A percentile compares a stretch with the other conserved stretches of the same genome.
Conservation (phyloP, 2,329 filamentous ascomycete species). For the Incumbomyces lentus region DNA sequence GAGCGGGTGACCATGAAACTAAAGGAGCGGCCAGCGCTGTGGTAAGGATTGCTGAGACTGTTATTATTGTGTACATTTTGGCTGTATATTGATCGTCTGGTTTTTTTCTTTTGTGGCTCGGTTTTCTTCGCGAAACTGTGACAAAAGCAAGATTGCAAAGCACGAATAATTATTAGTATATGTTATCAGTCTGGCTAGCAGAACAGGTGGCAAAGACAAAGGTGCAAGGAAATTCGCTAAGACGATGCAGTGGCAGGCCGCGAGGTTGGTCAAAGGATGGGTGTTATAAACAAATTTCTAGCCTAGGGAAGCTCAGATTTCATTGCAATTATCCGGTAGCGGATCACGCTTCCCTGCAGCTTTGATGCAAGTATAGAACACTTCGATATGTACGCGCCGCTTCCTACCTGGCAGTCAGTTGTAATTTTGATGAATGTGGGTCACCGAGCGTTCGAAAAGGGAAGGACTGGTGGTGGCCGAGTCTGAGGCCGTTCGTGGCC, state of each 20-base stretch:
- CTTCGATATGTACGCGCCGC: constrained; percentile 6
- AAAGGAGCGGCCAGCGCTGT: constrained; percentile 27
- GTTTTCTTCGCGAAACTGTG: neutral
- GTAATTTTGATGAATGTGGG: constrained; percentile 1
- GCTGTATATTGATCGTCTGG: neutral
- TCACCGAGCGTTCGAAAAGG: neutral
- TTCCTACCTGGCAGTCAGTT: constrained; percentile 1
- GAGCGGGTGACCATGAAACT: constrained; percentile 29
- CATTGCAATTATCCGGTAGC: neutral
- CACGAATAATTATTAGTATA: constrained; percentile 3
- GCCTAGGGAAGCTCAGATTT: neutral
- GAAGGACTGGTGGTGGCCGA: constrained; percentile 7
- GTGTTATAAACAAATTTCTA: constrained; percentile 7
- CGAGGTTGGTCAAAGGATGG: constrained; percentile 7
- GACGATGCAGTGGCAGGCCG: constrained; percentile 8
- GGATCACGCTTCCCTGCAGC: constrained; percentile 3
- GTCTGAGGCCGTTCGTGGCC: constrained; percentile 13
- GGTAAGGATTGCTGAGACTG: constrained; percentile 11
- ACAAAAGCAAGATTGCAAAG: neutral
- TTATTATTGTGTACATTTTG: constrained; percentile 3
- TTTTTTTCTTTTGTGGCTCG: neutral
- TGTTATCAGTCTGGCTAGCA: constrained; percentile 5
- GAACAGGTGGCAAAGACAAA: neutral
- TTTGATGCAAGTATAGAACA: constrained; percentile 8
- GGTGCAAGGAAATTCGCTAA: constrained; percentile 12